phyloP scores from a whole-genome alignment of 805 yeast genomes.

The Trichomonascus vanleenenianus region DNA sequence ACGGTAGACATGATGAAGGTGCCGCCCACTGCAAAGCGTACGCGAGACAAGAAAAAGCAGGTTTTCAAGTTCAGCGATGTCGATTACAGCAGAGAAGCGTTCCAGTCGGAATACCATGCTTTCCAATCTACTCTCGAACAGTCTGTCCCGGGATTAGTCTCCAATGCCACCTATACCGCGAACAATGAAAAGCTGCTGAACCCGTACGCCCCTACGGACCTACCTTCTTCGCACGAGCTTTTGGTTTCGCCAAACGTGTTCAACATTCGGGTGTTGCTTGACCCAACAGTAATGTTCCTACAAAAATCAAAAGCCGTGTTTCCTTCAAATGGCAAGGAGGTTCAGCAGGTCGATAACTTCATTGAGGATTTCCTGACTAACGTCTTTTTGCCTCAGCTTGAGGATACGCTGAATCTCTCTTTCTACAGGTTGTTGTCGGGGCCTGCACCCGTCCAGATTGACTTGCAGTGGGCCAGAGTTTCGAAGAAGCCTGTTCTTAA shows the following conservation, averaged over 20 bases:
- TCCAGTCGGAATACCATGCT: constrained; percentile 28
- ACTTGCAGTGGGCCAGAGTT: constrained; percentile 20
- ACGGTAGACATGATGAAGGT: neutral
- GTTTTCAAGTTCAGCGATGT: constrained; percentile 25
- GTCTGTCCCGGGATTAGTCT: constrained; percentile 62
- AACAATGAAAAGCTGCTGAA: constrained; percentile 8
- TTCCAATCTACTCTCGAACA: constrained; percentile 44
- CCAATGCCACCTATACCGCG: constrained; percentile 19
- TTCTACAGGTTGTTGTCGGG: constrained; percentile 42
- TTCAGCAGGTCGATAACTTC: constrained; percentile 27
- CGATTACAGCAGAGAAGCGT: constrained; percentile 21
- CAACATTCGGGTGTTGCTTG: constrained; percentile 73
- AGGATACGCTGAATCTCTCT: constrained; percentile 43
- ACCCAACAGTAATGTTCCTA: constrained; percentile 60
- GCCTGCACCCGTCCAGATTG: constrained; percentile 33
- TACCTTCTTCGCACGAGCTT: constrained; percentile 50
- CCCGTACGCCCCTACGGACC: constrained; percentile 53
- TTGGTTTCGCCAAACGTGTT: constrained; percentile 64
- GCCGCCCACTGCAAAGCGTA: neutral
- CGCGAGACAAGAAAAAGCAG: constrained; percentile 9
- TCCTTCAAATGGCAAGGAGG: constrained; percentile 22
- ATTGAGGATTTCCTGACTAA: constrained; percentile 57
- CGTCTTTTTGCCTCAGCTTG: constrained; percentile 57
- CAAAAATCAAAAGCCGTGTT: constrained; percentile 46
- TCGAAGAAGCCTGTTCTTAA: constrained; percentile 29